Percentiles rank a stretch among this genome's conserved stretches.
phyloP scores from a whole-genome alignment of 768 basidiomycete species.

The Suillus brevipes region DNA sequence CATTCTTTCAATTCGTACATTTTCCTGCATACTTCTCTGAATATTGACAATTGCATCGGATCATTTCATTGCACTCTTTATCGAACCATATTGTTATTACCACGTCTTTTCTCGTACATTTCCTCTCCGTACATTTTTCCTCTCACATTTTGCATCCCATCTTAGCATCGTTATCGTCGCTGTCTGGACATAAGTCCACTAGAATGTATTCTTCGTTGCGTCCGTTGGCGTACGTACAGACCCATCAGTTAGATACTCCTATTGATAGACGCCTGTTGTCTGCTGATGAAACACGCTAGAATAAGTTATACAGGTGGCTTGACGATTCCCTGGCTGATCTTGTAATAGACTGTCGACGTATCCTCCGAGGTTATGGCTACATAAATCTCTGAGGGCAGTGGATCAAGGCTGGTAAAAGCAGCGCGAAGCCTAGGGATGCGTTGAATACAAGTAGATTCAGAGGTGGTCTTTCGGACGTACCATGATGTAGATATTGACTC shows the following conservation, averaged over 20 bases:
- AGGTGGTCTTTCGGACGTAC: slow-evolving; percentile 35
- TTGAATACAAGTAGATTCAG: background rate
- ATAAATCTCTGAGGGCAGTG: slow-evolving; percentile 48
- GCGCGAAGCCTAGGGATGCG: slow-evolving; percentile 48
- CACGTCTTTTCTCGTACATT: background rate
- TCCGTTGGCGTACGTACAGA: background rate
- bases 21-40: slow-evolving; percentile 25
- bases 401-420: slow-evolving; percentile 52
- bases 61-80: background rate
- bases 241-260: background rate
- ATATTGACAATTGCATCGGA: slow-evolving; percentile 36
- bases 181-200: background rate
- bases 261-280: too few relatives aligned
- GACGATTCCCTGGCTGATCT: slow-evolving; percentile 72
- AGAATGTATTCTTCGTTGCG: background rate
- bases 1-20: background rate
- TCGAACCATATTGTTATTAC: background rate
- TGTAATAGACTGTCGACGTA: slow-evolving; percentile 84
- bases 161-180: background rate
- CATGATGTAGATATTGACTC: slow-evolving; percentile 66
- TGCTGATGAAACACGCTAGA: background rate
- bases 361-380: slow-evolving; percentile 76
- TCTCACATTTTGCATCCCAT: background rate
- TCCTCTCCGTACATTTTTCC: too few relatives aligned
- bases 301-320: slow-evolving; percentile 59